phyloP scores from a whole-genome alignment of 2,329 filamentous ascomycete species.

The Pseudogymnoascus sp. region DNA sequence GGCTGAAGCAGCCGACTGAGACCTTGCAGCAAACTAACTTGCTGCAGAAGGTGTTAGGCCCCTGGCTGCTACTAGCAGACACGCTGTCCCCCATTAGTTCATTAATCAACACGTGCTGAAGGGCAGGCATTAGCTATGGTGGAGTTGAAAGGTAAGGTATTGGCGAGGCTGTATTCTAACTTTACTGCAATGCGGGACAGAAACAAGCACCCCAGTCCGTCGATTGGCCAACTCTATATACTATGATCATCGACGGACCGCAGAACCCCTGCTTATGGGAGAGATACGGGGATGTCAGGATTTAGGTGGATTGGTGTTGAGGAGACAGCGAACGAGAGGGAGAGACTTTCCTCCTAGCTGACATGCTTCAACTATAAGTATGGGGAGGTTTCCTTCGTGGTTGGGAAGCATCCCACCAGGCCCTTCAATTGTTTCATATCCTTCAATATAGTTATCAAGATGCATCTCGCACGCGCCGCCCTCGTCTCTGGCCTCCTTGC shows the following conservation, averaged over 20 bases:
- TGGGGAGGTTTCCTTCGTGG: background rate
- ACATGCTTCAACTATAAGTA: slow-evolving; percentile 1
- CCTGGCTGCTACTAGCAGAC: background rate
- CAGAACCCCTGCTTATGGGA: background rate
- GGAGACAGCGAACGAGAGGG: no score
- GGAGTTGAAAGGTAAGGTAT: background rate
- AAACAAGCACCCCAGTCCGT: background rate
- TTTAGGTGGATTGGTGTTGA: no score
- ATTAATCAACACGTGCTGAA: slow-evolving; percentile 1
- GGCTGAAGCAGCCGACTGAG: background rate
- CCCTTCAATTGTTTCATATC: background rate
- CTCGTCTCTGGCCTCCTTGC: background rate
- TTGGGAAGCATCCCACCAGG: background rate
- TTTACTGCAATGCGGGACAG: background rate
- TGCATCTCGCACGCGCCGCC: background rate
- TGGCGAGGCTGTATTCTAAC: background rate
- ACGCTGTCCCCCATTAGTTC: background rate
- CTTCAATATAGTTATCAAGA: slow-evolving; percentile 4
- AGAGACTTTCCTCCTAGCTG: background rate
- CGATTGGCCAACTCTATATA: background rate
- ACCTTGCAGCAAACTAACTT: slow-evolving; percentile 7
- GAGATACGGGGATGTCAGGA: no score
- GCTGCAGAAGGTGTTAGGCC: background rate
- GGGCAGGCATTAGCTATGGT: background rate
- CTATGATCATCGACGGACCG: background rate